Evolutionary conservation across 208 protist species (phyloP).

Genomic region (Kentomonas sorsogonicus): DNA sequence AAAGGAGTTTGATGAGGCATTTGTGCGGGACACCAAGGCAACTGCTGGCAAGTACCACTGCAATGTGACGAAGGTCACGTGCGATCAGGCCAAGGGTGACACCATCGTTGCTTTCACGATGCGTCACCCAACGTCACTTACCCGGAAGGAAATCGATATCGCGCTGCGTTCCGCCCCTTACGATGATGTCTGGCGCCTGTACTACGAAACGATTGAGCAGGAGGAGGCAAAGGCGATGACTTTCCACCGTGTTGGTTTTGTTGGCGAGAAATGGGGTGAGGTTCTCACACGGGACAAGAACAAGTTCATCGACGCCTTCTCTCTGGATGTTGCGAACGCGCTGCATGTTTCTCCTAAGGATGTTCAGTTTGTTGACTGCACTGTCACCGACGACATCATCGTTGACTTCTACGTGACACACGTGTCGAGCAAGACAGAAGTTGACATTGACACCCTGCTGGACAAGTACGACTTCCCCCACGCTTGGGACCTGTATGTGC

Average conservation of each 20-base stretch:
- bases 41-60: conserved; percentile 25
- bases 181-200: conserved; percentile 49
- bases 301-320: conserved; percentile 36
- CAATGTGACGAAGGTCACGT: conserved; percentile 35
- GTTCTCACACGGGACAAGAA: conserved; percentile 29
- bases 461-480: conserved; percentile 28
- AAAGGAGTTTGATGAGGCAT: conserved; percentile 27
- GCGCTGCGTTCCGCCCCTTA: conserved; percentile 44
- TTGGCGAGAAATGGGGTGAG: conserved; percentile 43
- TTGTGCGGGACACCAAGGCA: conserved; percentile 35
- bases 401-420: conserved; percentile 58
- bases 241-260: conserved; percentile 69
- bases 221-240: conserved; percentile 21
- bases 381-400: conserved; percentile 40
- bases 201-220: conserved; percentile 28
- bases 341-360: conserved; percentile 22
- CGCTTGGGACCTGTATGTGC: conserved; percentile 52
- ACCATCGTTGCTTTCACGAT: conserved; percentile 54
- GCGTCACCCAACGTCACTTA: conserved; percentile 23
- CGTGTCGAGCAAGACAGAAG: conserved; percentile 17
- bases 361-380: conserved; percentile 38
- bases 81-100: conserved; percentile 40
- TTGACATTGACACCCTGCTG: conserved; percentile 31
- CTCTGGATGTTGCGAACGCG: conserved; percentile 36
- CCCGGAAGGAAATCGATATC: conserved; percentile 37